These are phyloP conservation scores for Boletellus sp. DNA, from an alignment of 768 basidiomycete genomes.

Conservation along the genomic window DNA sequence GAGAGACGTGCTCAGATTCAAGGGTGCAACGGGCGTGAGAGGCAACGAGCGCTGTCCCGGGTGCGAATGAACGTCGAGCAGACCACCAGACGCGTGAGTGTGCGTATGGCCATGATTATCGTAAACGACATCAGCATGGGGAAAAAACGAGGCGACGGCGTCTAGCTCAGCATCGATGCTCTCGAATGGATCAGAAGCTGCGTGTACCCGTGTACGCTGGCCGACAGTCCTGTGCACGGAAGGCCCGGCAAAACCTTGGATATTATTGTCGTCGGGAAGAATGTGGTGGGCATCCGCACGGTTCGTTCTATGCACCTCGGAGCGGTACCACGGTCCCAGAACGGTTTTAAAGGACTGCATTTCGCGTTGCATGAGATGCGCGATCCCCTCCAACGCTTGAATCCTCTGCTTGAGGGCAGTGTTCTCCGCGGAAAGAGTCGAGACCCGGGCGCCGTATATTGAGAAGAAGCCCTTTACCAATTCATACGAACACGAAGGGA, in stretches of 20 bases:
- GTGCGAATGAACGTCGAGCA: conserved; percentile 21
- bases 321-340: conserved; percentile 63
- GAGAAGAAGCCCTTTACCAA: conserved; percentile 57
- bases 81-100: conserved; percentile 13
- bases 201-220: conserved; percentile 13
- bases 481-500: conserved; percentile 52
- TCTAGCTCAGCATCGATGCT: conserved; percentile 23
- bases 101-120: conserved; percentile 17
- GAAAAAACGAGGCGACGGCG: conserved; percentile 21
- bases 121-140: conserved; percentile 26
- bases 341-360: conserved; percentile 51
- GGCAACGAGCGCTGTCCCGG: conserved; percentile 27
- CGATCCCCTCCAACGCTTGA: conserved; percentile 52
- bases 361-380: conserved; percentile 53
- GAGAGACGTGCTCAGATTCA: conserved; percentile 58
- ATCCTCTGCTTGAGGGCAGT: conserved; percentile 55
- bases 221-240: conserved; percentile 13
- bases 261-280: conserved; percentile 10
- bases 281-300: conserved; percentile 9
- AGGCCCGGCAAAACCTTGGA: conserved; percentile 14
- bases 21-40: conserved; percentile 48
- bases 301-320: conserved; percentile 29
- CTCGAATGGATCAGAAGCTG: conserved; percentile 17
- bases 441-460: conserved; percentile 37
- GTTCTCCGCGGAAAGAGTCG: conserved; percentile 60